Evolutionary conservation across 169 alveolate genomes (phyloP).

Genomic region (Plasmodium gonderi): DNA sequence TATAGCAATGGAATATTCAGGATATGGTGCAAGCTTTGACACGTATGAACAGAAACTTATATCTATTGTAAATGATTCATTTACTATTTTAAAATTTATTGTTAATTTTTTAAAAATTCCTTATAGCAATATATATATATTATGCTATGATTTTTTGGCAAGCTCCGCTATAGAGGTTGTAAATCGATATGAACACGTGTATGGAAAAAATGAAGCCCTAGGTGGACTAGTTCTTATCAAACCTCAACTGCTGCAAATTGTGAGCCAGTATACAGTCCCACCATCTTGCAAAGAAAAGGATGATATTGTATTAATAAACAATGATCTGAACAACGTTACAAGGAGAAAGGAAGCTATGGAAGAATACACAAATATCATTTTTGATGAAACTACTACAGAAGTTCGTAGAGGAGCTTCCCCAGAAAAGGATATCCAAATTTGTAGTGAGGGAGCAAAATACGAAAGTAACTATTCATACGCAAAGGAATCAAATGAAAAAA

Average conservation of each 20-base stretch:
- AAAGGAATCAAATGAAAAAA: neutral
- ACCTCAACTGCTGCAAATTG: slow-evolving; percentile 42
- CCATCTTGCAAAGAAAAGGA: neutral
- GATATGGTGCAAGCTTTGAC: slow-evolving; percentile 66
- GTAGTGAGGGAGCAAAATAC: neutral
- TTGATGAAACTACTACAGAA: slow-evolving; percentile 1
- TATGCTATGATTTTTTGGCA: slow-evolving; percentile 67
- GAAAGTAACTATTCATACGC: neutral
- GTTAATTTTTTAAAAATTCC: slow-evolving; percentile 45
- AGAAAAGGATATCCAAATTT: neutral
- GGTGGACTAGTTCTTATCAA: slow-evolving; percentile 55
- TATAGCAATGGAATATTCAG: slow-evolving; percentile 74
- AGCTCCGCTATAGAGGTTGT: slow-evolving; percentile 62
- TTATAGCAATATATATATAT: slow-evolving; percentile 31
- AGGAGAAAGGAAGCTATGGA: neutral
- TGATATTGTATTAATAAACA: neutral
- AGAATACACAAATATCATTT: neutral
- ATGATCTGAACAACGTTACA: neutral
- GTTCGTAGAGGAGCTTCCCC: neutral
- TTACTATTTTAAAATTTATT: slow-evolving; percentile 71
- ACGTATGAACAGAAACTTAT: slow-evolving; percentile 48
- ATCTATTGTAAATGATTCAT: slow-evolving; percentile 52
- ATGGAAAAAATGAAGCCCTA: slow-evolving; percentile 22
- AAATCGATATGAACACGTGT: slow-evolving; percentile 38
- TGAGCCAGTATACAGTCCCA: neutral